Evolutionary conservation across 495 filamentous ascomycete species (phyloP).

Genomic region (Podospora fimiseda): DNA sequence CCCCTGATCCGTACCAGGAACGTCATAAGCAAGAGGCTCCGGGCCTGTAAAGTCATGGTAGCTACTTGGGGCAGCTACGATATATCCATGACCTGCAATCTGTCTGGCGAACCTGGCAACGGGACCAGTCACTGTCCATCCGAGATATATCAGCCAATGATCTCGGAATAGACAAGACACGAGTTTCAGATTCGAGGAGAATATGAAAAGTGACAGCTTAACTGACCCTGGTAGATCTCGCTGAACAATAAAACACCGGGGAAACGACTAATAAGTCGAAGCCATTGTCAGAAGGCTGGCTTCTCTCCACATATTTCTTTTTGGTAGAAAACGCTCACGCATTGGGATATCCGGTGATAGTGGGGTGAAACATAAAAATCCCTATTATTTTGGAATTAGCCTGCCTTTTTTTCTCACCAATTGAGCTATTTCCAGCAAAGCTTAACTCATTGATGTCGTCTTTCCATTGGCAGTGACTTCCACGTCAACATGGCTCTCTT

Average conservation of each 20-base stretch:
- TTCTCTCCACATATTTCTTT: not conserved
- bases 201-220: not conserved
- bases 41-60: constrained; percentile 93
- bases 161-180: too few species aligned
- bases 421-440: not conserved
- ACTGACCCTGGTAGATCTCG: constrained; percentile 89
- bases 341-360: constrained; percentile 74
- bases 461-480: constrained; percentile 38
- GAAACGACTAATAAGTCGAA: constrained; percentile 66
- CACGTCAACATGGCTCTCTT: constrained; percentile 40
- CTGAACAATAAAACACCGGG: constrained; percentile 88
- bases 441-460: constrained; percentile 42
- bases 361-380: constrained; percentile 84
- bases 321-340: constrained; percentile 43
- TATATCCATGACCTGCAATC: constrained; percentile 90
- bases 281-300: too few species aligned
- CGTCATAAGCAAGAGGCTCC: constrained; percentile 79
- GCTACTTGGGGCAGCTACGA: constrained; percentile 80
- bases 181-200: too few species aligned
- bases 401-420: not conserved
- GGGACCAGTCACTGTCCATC: constrained; percentile 76
- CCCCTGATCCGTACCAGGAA: constrained; percentile 77
- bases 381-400: constrained; percentile 39
- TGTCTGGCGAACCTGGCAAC: constrained; percentile 87
- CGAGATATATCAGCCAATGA: not conserved